Conservation (phyloP, 805 yeast genomes). For the Zygoascus flipseniorum region DNA sequence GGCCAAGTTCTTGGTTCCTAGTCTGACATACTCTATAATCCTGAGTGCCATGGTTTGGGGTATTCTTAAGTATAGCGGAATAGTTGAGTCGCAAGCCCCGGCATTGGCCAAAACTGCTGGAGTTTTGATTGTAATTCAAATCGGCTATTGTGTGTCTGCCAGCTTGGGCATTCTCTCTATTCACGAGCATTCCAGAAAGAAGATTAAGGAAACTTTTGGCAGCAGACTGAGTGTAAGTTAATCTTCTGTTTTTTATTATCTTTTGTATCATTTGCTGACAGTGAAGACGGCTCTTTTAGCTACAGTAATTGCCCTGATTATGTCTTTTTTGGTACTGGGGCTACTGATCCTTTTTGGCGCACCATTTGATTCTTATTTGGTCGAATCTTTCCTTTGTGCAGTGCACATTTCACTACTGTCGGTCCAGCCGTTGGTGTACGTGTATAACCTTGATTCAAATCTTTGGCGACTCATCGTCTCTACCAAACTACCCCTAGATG, state of each 20-base stretch:
- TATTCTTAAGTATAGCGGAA: not conserved
- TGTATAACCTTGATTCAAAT: slow-evolving; percentile 43
- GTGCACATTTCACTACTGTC: slow-evolving; percentile 53
- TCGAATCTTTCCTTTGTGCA: slow-evolving; percentile 53
- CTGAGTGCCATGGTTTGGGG: not conserved
- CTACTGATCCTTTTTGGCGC: slow-evolving; percentile 68
- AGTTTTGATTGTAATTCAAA: slow-evolving; percentile 13
- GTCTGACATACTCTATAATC: not conserved
- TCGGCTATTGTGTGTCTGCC: slow-evolving; percentile 19
- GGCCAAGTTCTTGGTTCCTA: not conserved
- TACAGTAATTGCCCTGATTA: slow-evolving; percentile 21
- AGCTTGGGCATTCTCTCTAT: slow-evolving; percentile 2
- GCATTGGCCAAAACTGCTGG: slow-evolving; percentile 14
- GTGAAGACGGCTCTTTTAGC: slow-evolving; percentile 21
- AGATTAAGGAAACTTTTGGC: not conserved
- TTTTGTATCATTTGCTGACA: not conserved
- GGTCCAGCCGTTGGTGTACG: slow-evolving; percentile 54
- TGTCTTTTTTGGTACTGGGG: slow-evolving; percentile 22
- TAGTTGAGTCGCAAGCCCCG: slow-evolving; percentile 8
- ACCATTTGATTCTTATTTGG: slow-evolving; percentile 47
- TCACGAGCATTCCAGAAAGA: not conserved
- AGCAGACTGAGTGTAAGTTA: not conserved
- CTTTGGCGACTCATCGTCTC: slow-evolving; percentile 33
- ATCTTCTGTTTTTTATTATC: not conserved
- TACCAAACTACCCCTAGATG: slow-evolving; percentile 21